Conservation (phyloP, 2,329 filamentous ascomycete genomes). For the Alternaria novae-zelandiae region DNA sequence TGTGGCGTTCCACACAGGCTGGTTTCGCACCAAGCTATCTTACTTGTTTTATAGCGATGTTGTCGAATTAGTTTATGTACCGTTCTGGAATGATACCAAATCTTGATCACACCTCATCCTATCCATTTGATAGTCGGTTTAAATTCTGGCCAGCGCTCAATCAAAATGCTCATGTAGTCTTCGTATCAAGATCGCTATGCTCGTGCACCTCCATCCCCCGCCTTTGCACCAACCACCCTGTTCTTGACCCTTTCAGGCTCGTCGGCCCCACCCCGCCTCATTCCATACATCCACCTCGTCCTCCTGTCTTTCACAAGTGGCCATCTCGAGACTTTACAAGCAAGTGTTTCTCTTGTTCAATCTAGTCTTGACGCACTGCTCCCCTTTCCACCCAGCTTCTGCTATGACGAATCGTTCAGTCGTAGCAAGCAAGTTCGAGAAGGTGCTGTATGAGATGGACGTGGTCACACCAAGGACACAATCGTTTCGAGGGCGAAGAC, state of each 20-base stretch:
- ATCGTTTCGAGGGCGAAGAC: neutral
- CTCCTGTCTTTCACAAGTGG: neutral
- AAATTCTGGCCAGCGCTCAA: too few species aligned
- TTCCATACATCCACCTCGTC: neutral
- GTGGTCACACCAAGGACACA: neutral
- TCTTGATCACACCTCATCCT: neutral
- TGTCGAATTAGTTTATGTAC: neutral
- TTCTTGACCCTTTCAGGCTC: neutral
- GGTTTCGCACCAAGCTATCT: neutral
- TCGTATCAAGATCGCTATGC: neutral
- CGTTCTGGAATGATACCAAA: constrained; percentile 16
- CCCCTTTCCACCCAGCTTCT: neutral
- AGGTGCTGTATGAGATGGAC: neutral
- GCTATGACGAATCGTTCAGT: neutral
- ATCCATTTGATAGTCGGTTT: neutral
- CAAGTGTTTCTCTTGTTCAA: neutral
- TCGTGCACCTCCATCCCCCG: neutral
- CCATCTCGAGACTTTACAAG: neutral
- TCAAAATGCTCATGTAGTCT: neutral
- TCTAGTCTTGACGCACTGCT: neutral
- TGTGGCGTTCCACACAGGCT: constrained; percentile 13
- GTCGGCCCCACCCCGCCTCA: neutral
- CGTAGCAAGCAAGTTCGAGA: neutral
- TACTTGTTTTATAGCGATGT: neutral
- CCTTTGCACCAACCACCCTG: neutral